Base-by-base conservation (phyloP, 768 basidiomycete genomes). In the Lentinula aciculospora region DNA sequence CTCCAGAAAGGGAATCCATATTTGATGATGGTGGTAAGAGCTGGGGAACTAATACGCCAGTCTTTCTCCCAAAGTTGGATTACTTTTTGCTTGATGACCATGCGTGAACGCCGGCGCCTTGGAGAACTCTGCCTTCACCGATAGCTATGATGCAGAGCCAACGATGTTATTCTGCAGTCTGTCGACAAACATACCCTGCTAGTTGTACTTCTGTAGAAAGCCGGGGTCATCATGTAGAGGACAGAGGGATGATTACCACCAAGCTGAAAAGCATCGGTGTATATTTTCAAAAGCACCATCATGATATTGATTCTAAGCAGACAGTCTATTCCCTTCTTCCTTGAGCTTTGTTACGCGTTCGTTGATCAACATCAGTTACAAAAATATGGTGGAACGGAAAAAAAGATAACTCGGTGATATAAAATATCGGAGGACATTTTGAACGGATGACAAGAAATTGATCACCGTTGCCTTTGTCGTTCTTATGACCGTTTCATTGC, bases 1-100 rank as follows among this genome's bases (percentile, higher is more conserved):
- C 61, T 47, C 74, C 72, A 3, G 61, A 63, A 28, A 72, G 65
- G 32, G 23, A n/a, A 27, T 29, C 17, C 9, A 31, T 47, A 67
- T 65, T 65, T 63, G 37, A 67, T 42, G 29, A 62, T 64, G 1
- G 61, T 5, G 10, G 60, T 60, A 8, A 65, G 32, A 4, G 66
- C 61, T 1, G 48, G 54, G 42, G 62, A 61, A 12, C 51, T 57
- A 5, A 44, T 19, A 7, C 56, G 34, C 63, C 65, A 65, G 13
- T 63, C 61, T 36, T 62, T 15, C 1, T 25, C 42, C 31, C 45
- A 32, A 36, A 64, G 61, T 39, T 58, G 50, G 9, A 65, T 55
- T 9, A 60, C 62, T 49, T 58, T 34, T n/a, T 60, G 61, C 29
- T 57, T 58, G 4, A 67, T 60, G 31, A 62, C 55, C 15, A 51